These are phyloP conservation scores for Oidiodendron maius DNA, from an alignment of 495 filamentous ascomycete genomes.

Conservation along the genomic window DNA sequence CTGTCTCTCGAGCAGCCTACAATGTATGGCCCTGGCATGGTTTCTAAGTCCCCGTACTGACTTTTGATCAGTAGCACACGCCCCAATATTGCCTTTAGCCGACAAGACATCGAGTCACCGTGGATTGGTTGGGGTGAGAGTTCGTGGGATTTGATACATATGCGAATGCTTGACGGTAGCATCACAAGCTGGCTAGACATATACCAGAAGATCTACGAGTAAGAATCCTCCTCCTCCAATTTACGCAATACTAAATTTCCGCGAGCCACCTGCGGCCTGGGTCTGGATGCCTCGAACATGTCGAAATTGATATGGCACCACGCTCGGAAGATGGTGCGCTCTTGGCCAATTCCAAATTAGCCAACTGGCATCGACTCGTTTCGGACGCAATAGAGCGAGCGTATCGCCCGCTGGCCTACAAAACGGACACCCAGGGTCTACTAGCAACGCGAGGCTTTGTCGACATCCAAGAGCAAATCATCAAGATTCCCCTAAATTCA, in stretches of 20 bases:
- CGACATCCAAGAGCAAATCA: slow-evolving; percentile 69
- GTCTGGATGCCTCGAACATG: slow-evolving; percentile 74
- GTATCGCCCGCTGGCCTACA: slow-evolving; percentile 61
- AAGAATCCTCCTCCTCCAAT: slow-evolving; percentile 20
- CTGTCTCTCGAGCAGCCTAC: slow-evolving; percentile 76
- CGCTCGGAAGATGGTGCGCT: slow-evolving; percentile 67
- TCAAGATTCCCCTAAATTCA: slow-evolving; percentile 68
- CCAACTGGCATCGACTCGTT: slow-evolving; percentile 65
- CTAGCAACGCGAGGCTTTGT: slow-evolving; percentile 73
- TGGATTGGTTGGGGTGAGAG: slow-evolving; percentile 66
- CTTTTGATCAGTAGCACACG: slow-evolving; percentile 50
- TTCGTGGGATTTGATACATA: slow-evolving; percentile 82
- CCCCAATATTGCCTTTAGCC: slow-evolving; percentile 60
- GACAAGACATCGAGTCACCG: slow-evolving; percentile 73
- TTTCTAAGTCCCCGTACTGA: slow-evolving; percentile 12
- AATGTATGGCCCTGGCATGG: slow-evolving; percentile 37
- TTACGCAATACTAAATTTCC: neutral
- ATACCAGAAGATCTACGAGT: slow-evolving; percentile 65
- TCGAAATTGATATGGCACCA: slow-evolving; percentile 86
- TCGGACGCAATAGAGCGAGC: slow-evolving; percentile 61
- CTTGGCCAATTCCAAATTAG: slow-evolving; percentile 40
- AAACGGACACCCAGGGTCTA: slow-evolving; percentile 52
- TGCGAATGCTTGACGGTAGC: slow-evolving; percentile 76
- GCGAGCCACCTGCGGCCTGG: slow-evolving; percentile 72
- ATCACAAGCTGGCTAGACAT: slow-evolving; percentile 71